Percentiles rank a stretch among this genome's conserved stretches.
Evolutionary conservation across 2,329 filamentous ascomycete genomes (phyloP).

Genomic region (Xylaria sp.): DNA sequence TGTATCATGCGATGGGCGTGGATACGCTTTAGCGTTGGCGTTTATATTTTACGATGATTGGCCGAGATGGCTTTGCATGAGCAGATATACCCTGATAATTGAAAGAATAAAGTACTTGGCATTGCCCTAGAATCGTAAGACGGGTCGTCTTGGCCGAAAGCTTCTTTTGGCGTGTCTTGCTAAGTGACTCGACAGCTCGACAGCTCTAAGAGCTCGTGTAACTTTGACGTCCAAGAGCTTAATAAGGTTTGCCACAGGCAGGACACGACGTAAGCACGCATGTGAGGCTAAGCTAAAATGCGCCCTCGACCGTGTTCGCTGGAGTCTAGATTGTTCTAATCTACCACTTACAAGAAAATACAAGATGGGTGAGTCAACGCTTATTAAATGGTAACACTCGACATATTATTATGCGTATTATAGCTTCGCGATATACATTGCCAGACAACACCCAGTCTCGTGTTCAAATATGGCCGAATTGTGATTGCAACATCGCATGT

Average conservation of each 20-base stretch:
- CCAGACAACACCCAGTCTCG: neutral
- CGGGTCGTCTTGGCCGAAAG: neutral
- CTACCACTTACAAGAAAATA: neutral
- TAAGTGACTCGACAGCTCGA: neutral
- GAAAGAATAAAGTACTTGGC: slow-evolving; percentile 9
- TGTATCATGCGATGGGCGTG: neutral
- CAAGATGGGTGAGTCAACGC: neutral
- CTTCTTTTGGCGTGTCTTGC: too few species aligned
- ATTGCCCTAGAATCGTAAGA: neutral
- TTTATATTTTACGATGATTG: slow-evolving; percentile 16
- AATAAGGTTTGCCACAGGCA: neutral
- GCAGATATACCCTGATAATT: slow-evolving; percentile 30
- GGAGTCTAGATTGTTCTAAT: neutral
- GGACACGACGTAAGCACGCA: neutral
- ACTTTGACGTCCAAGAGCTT: neutral
- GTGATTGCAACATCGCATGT: neutral
- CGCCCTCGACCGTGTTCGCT: neutral
- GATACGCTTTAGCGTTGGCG: slow-evolving; percentile 20
- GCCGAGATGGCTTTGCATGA: slow-evolving; percentile 13
- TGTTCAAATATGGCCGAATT: neutral
- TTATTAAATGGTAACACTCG: neutral
- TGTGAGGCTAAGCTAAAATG: neutral
- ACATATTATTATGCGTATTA: neutral
- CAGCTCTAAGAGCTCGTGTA: neutral
- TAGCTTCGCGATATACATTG: neutral